These are phyloP conservation scores for Trichoderma guizhouense DNA, from an alignment of 2,329 filamentous ascomycete species.

Conservation along the genomic window DNA sequence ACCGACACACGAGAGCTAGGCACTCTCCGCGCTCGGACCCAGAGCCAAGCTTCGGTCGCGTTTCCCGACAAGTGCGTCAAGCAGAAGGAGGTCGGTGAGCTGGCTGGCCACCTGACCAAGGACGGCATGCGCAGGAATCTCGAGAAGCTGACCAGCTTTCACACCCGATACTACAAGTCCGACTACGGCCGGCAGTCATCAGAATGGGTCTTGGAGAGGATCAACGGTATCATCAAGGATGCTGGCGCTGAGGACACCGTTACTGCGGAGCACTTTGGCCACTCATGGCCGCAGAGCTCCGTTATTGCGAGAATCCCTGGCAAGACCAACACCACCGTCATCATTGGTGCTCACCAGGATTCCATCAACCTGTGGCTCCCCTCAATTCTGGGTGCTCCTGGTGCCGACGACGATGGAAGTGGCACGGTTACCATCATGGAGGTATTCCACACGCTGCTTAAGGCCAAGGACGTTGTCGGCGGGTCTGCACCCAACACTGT, in stretches of 20 bases:
- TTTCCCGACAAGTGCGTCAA: conserved; percentile 66
- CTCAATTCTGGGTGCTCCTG: conserved; percentile 77
- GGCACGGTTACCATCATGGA: conserved; percentile 94
- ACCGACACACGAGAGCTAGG: conserved; percentile 67
- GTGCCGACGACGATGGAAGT: conserved; percentile 93
- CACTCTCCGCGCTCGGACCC: conserved; percentile 32
- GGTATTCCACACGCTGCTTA: conserved; percentile 76
- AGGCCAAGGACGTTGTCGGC: conserved; percentile 63
- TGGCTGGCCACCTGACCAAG: conserved; percentile 70
- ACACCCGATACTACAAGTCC: conserved; percentile 79
- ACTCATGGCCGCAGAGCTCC: conserved; percentile 85
- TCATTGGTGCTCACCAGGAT: conserved; percentile 91
- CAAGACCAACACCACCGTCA: conserved; percentile 75
- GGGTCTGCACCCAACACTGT: conserved; percentile 80
- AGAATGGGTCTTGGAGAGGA: conserved; percentile 76
- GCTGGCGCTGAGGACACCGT: conserved; percentile 69
- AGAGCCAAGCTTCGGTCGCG: conserved; percentile 38
- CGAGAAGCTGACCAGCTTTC: conserved; percentile 72
- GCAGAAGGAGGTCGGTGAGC: conserved; percentile 61
- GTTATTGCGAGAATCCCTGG: conserved; percentile 92
- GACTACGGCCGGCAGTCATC: conserved; percentile 79
- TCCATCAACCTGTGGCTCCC: conserved; percentile 92
- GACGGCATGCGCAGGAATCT: conserved; percentile 74
- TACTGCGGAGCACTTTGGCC: conserved; percentile 68
- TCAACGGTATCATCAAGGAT: conserved; percentile 66